phyloP scores from a whole-genome alignment of 1,284 basidiomycete species.

The Tylopilus sp. region DNA sequence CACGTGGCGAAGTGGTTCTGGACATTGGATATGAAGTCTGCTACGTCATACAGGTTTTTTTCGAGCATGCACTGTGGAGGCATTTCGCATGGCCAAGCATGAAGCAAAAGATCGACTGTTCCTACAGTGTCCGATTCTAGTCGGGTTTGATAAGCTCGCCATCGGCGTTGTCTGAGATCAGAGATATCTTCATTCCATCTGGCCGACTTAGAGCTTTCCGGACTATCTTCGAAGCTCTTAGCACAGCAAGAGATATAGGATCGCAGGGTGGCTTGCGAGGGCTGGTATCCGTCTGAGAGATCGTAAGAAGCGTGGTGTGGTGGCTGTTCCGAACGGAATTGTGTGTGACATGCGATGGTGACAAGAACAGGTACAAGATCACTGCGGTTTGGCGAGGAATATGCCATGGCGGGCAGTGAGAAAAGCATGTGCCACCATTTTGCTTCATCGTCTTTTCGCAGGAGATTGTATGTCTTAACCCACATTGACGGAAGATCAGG shows the following conservation, averaged over 20 bases:
- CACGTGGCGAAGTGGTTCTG: conserved; percentile 20
- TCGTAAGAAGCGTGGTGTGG: conserved; percentile 26
- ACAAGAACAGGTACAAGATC: conserved; percentile 42
- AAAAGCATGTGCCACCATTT: conserved; percentile 43
- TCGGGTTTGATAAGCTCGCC: conserved; percentile 17
- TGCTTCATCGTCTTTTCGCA: conserved; percentile 24
- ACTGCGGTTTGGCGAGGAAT: conserved; percentile 20
- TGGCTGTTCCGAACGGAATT: conserved; percentile 24
- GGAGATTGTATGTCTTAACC: conserved; percentile 45
- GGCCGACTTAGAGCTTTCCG: conserved; percentile 11
- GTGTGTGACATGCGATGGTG: conserved; percentile 37
- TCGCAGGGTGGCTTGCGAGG: not conserved
- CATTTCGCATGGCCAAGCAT: conserved; percentile 30
- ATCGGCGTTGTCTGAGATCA: conserved; percentile 2
- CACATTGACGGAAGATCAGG: conserved; percentile 35
- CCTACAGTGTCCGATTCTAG: not conserved
- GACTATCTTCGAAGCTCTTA: conserved; percentile 19
- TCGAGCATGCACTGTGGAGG: conserved; percentile 14
- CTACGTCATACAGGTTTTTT: conserved; percentile 14
- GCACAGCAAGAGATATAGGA: conserved; percentile 15
- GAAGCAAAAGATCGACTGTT: conserved; percentile 2
- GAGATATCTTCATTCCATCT: conserved; percentile 4
- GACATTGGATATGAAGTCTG: conserved; percentile 1
- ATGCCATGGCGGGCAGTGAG: conserved; percentile 45
- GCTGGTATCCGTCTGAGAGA: conserved; percentile 19